phyloP scores from a whole-genome alignment of 1,284 basidiomycete genomes.

The Trichosporon sp. region DNA sequence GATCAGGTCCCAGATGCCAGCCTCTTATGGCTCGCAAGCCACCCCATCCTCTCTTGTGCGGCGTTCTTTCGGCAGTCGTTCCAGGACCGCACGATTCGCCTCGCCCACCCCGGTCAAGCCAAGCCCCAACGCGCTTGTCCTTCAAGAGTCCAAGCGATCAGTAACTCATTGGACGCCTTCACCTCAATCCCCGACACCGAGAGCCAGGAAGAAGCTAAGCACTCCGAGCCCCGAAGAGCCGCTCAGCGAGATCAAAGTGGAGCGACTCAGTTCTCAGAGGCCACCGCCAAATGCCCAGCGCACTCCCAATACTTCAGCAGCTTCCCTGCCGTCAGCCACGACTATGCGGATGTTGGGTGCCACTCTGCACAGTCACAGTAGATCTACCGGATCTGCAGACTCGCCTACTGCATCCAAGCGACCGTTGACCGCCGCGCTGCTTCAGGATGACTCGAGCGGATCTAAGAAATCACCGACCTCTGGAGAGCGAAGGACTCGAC shows the following conservation, averaged over 20 bases:
- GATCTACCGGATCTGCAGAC: background rate
- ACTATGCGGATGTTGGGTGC: background rate
- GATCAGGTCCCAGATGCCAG: background rate
- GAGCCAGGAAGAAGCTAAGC: too few relatives aligned
- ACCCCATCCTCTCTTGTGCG: constrained; percentile 38
- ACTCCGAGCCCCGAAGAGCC: background rate
- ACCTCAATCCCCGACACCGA: constrained; percentile 1
- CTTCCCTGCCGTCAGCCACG: background rate
- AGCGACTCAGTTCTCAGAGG: background rate
- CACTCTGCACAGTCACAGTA: background rate
- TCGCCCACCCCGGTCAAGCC: constrained; percentile 4
- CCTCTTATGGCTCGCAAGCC: background rate
- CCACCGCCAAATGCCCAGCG: constrained; percentile 9
- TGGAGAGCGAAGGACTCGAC: background rate
- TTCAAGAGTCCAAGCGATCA: constrained; percentile 25
- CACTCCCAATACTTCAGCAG: background rate
- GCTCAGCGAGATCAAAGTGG: background rate
- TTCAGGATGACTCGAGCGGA: background rate
- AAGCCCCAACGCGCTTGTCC: constrained; percentile 27
- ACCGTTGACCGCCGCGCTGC: background rate
- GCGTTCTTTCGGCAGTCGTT: background rate
- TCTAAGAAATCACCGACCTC: background rate
- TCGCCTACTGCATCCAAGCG: background rate
- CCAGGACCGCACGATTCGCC: background rate
- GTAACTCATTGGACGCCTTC: constrained; percentile 23